phyloP scores from a whole-genome alignment of 2,329 filamentous ascomycete genomes.

The Aspergillus proliferans region DNA sequence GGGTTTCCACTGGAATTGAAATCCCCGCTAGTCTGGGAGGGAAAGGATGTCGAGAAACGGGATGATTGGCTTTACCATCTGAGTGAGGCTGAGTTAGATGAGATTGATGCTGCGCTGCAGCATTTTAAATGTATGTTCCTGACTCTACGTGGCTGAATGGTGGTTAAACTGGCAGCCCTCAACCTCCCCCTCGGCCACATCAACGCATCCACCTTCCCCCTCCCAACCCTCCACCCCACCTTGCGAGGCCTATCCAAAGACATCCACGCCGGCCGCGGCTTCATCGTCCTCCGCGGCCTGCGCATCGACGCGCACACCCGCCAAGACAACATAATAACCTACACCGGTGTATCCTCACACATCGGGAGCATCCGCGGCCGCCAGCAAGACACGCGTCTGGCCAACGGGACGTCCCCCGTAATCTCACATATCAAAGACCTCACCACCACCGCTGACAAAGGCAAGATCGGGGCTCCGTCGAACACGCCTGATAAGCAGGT shows the following conservation, averaged over 20 bases:
- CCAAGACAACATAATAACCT: constrained; percentile 34
- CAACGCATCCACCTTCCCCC: constrained; percentile 38
- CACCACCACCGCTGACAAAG: constrained; percentile 11
- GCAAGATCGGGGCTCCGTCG: constrained; percentile 13
- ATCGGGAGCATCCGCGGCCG: constrained; percentile 35
- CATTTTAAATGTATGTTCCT: constrained; percentile 35
- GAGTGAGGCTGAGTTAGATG: constrained; percentile 32
- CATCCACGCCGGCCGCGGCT: constrained; percentile 38
- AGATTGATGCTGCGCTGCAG: constrained; percentile 38
- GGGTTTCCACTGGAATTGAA: constrained; percentile 38
- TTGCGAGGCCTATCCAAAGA: constrained; percentile 30
- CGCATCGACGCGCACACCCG: constrained; percentile 29
- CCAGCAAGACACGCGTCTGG: constrained; percentile 32
- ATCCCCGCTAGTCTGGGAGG: constrained; percentile 45
- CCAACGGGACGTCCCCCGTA: constrained; percentile 35
- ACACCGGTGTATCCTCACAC: constrained; percentile 39
- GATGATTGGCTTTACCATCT: constrained; percentile 40
- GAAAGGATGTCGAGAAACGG: constrained; percentile 28
- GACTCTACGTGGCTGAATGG: too few relatives aligned
- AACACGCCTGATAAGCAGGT: constrained; percentile 30
- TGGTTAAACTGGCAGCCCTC: constrained; percentile 15
- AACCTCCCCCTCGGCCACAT: constrained; percentile 29
- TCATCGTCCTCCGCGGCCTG: constrained; percentile 41
- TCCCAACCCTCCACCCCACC: constrained; percentile 28
- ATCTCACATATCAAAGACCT: constrained; percentile 60